These are phyloP conservation scores for Paxillus rubicundulus DNA, from an alignment of 768 basidiomycete species.

Conservation along the genomic window DNA sequence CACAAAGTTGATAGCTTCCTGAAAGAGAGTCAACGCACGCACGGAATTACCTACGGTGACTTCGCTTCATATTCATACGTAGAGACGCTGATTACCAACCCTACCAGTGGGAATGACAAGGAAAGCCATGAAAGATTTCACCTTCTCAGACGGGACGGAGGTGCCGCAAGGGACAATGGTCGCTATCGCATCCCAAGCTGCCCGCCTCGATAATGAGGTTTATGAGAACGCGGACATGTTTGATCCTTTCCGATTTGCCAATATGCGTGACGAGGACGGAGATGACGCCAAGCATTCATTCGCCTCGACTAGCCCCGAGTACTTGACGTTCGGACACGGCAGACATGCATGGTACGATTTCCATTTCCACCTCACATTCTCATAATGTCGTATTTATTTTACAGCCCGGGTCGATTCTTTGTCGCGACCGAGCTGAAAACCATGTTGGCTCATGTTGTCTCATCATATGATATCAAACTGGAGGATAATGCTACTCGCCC, in stretches of 20 bases:
- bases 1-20: slow-evolving; percentile 41
- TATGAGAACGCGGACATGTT: slow-evolving; percentile 37
- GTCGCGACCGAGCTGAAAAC: slow-evolving; percentile 43
- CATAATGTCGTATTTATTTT: background rate
- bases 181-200: slow-evolving; percentile 19
- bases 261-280: slow-evolving; percentile 32
- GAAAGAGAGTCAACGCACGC: slow-evolving; percentile 31
- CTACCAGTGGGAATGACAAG: slow-evolving; percentile 29
- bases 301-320: slow-evolving; percentile 31
- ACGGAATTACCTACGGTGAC: slow-evolving; percentile 26
- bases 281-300: slow-evolving; percentile 35
- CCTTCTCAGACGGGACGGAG: slow-evolving; percentile 36
- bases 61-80: background rate
- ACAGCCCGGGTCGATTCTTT: slow-evolving; percentile 35
- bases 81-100: background rate
- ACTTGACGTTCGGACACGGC: slow-evolving; percentile 35
- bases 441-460: slow-evolving; percentile 43
- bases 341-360: slow-evolving; percentile 23
- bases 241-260: slow-evolving; percentile 47
- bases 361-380: background rate
- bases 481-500: background rate
- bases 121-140: slow-evolving; percentile 29
- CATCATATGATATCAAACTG: slow-evolving; percentile 9
- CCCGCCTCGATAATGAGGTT: slow-evolving; percentile 11
- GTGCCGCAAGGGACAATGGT: slow-evolving; percentile 31